Conservation (phyloP, 495 filamentous ascomycete genomes). For the Trichoderma asperelloides region DNA sequence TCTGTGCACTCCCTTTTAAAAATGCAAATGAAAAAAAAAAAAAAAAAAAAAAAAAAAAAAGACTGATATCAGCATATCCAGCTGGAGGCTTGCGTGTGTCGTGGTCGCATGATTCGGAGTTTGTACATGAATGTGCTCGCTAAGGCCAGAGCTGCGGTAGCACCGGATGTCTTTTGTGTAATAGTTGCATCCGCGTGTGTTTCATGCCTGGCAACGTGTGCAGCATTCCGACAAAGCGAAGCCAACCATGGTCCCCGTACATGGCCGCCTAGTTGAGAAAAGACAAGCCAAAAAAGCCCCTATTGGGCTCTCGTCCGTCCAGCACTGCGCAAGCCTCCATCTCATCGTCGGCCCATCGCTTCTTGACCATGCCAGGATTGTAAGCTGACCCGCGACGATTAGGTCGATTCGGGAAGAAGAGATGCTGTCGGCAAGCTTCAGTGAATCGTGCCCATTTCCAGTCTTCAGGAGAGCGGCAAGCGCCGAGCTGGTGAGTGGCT, state of each 20-base stretch:
- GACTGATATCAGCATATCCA: background rate
- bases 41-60: background rate
- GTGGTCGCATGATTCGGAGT: background rate
- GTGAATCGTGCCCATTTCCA: conserved; percentile 9
- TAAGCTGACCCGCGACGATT: conserved; percentile 4
- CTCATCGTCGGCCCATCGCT: background rate
- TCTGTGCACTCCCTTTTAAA: too few species aligned
- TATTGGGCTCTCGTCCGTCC: background rate
- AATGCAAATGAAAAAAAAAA: background rate
- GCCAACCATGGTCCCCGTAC: background rate
- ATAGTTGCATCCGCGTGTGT: too few species aligned
- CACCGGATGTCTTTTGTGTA: background rate
- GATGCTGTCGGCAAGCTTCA: background rate
- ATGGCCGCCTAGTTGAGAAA: background rate
- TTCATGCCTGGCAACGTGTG: too few species aligned
- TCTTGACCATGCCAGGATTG: background rate
- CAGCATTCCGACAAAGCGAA: background rate
- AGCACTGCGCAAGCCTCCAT: background rate
- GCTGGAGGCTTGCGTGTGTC: background rate
- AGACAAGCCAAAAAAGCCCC: background rate
- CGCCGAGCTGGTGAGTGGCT: background rate
- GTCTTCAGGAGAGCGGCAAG: conserved; percentile 4
- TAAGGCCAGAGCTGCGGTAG: background rate
- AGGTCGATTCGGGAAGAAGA: conserved; percentile 1
- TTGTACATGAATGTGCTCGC: background rate